These are phyloP conservation scores for Sordariomycetes sp. DNA, from an alignment of 2,329 filamentous ascomycete genomes.

Conservation along the genomic window DNA sequence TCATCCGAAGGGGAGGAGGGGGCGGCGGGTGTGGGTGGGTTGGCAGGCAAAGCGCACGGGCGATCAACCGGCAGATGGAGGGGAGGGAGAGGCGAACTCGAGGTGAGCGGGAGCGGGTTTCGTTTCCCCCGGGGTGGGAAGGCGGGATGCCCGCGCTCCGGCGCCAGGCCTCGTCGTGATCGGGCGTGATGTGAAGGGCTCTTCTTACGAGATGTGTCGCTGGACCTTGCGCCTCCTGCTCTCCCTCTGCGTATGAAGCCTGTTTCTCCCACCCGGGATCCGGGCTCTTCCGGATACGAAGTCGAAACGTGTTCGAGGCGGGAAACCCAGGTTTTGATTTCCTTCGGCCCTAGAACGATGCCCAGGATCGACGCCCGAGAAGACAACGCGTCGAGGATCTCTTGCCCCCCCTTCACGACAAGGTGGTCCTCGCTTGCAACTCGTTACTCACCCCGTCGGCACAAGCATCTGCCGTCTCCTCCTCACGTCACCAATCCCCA, in stretches of 20 bases:
- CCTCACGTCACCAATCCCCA: no score
- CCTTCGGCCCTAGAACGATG: no score
- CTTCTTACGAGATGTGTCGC: neutral
- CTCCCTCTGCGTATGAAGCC: neutral
- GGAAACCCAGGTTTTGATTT: neutral
- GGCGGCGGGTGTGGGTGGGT: neutral
- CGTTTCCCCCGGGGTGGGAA: neutral
- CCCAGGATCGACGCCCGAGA: no score
- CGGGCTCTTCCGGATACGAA: neutral
- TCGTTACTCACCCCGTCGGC: no score
- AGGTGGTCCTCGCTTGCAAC: no score
- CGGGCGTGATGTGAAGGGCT: no score
- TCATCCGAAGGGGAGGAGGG: no score
- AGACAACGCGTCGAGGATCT: no score
- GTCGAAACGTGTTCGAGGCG: neutral
- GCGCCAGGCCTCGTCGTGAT: no score
- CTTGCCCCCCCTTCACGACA: no score
- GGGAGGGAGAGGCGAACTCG: neutral
- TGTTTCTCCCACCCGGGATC: neutral
- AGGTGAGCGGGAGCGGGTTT: neutral
- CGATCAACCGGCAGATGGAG: neutral
- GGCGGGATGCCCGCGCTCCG: no score
- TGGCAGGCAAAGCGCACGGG: neutral
- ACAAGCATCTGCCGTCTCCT: no score
- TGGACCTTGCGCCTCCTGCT: neutral